Percentiles rank a stretch among this genome's conserved stretches.
These are phyloP conservation scores for Fusarium papillatum DNA, from an alignment of 2,329 filamentous ascomycete species.

Conservation along the genomic window DNA sequence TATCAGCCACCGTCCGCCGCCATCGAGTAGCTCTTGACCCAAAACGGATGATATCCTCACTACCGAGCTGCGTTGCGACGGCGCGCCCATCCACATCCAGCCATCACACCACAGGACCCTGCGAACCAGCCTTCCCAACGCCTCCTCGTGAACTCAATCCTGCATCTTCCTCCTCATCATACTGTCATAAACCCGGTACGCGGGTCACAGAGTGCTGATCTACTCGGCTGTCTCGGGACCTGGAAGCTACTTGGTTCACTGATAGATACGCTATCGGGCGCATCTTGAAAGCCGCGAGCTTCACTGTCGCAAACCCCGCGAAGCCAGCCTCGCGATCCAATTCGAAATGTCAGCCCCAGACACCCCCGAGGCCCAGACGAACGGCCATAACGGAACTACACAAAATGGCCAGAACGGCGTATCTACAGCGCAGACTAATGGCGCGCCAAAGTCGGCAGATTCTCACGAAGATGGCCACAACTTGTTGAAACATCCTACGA, in stretches of 20 bases:
- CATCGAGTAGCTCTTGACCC: constrained; percentile 10
- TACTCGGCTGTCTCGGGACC: constrained; percentile 11
- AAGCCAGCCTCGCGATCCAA: constrained; percentile 4
- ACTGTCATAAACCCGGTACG: constrained; percentile 1
- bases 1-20: constrained; percentile 36
- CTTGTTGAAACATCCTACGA: constrained; percentile 14
- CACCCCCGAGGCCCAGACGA: constrained; percentile 22
- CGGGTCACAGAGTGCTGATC: constrained; percentile 3
- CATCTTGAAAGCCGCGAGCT: constrained; percentile 14
- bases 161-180: constrained; percentile 9
- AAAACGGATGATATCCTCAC: constrained; percentile 15
- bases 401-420: constrained; percentile 14
- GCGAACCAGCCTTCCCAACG: constrained; percentile 16
- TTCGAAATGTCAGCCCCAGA: constrained; percentile 34
- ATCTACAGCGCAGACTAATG: constrained; percentile 14
- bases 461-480: constrained; percentile 27
- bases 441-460: constrained; percentile 1
- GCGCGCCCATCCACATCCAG: constrained; percentile 10
- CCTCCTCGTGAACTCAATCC: constrained; percentile 15
- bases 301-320: constrained; percentile 6
- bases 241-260: neutral
- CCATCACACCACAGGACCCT: constrained; percentile 37
- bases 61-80: constrained; percentile 26
- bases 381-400: constrained; percentile 20
- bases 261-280: constrained; percentile 8